Base-by-base conservation (phyloP, 164 flowering plant genomes). In the Vitis vinifera region DNA sequence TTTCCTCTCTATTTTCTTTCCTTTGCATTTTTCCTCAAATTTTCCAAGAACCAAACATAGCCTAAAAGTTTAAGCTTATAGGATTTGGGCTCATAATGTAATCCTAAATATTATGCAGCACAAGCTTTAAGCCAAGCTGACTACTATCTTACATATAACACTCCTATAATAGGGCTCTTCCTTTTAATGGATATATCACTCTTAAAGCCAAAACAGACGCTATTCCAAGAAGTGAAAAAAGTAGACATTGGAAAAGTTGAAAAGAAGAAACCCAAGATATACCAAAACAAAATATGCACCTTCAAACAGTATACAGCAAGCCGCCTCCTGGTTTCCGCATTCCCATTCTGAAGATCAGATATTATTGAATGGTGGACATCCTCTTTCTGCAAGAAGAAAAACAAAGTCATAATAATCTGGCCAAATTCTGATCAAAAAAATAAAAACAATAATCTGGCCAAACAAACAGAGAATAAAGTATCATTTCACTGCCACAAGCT, bases 341-440 rank as follows among this genome's bases (percentile, higher is more conserved):
- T 91, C 16, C 99, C 99, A 85, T 96, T 96, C 80, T 96, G 99
- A 74, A 96, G 93, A 79, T 93, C 99, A 56, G 98, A 86, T 82
- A 96, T 96, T 55, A 96, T 96, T 75, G 99, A 96, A 79, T 89
- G 97, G 80, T 96, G 99, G 47, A 96, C 97, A 85, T 93, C 98
- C 83, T 96, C 99, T 84, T 96, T 93, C 99, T 96, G 94, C 80
- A 69, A 11, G 37, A 49, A 52, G 62, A 10, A n/a, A 55, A 31
- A 74, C 31, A 16, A 9, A 29, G 48, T 56, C 55, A 64, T n/a
- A 47, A 71, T 37, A 37, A 37, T 37, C 7, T 6, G 4, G 44
- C 44, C 44, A 37, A 23, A 23, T 23, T 23, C 56, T 52, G 23
- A 44, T 13, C 8, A 53, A 56, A 19, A n/a, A 19, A 13, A 11